Percentiles rank a stretch among this genome's conserved stretches.
phyloP scores from a whole-genome alignment of 2,329 filamentous ascomycete species.

The Clarireedia paspali region DNA sequence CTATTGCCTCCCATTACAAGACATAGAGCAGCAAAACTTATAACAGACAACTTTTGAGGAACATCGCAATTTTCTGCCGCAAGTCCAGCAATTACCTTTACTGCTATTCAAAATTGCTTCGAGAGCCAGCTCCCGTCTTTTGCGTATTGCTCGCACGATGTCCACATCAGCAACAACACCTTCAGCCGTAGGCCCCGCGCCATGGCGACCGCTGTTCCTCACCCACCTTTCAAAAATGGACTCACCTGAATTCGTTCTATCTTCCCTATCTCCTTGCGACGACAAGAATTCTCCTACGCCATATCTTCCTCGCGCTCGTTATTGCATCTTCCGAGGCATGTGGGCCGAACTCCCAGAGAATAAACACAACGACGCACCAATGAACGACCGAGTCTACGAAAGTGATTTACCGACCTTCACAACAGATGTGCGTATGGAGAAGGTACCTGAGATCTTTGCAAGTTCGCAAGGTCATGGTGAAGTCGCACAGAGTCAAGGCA shows the following conservation, averaged over 20 bases:
- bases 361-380: conserved; percentile 62
- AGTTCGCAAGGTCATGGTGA: conserved; percentile 39
- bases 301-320: conserved; percentile 53
- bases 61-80: neutral
- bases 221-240: conserved; percentile 30
- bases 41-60: too few relatives aligned
- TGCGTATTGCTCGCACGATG: conserved; percentile 26
- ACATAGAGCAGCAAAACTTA: too few relatives aligned
- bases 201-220: conserved; percentile 30
- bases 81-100: neutral
- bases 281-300: conserved; percentile 30
- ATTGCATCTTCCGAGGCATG: conserved; percentile 79
- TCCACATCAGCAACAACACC: conserved; percentile 22
- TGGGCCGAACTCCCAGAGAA: conserved; percentile 68
- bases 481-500: conserved; percentile 37
- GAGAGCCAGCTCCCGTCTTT: conserved; percentile 19
- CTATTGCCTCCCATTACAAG: too few relatives aligned
- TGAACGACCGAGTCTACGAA: conserved; percentile 64
- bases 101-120: conserved; percentile 26
- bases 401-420: conserved; percentile 78
- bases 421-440: conserved; percentile 82
- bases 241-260: conserved; percentile 34
- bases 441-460: conserved; percentile 62
- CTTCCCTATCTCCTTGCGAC: conserved; percentile 36
- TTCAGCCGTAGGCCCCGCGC: conserved; percentile 20